Evolutionary conservation across 2,329 filamentous ascomycete genomes (phyloP), one percentile per base, ranked within the genome.

Genomic region (Colletotrichum karsti): DNA sequence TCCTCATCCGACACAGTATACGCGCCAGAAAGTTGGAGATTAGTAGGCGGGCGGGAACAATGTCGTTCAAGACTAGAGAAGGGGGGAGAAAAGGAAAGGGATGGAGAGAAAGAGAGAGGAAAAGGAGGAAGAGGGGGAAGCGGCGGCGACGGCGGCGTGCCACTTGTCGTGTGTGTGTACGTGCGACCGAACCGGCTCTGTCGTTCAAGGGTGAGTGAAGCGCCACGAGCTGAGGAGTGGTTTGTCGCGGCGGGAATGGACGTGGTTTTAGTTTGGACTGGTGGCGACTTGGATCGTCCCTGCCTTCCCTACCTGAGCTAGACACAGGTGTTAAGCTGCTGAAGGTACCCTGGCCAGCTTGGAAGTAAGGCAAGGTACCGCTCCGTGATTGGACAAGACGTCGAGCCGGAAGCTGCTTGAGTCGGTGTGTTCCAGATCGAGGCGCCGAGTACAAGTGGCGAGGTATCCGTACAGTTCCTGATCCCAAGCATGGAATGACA

Each of bases 261-360:
- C 24, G 59, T 67, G 60, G 59, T 67, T 64, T 67, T 67, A 51
- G 60, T 51, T 58, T 61, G 26, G 55, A 30, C 33, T 61, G 64
- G 64, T 67, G 64, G 64, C 64, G 64, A 67, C 59, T 57, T 64
- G 51, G 64, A 67, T 64, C 64, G 64, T 64, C 64, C 53, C 51
- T 46, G 51, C 51, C 64, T 58, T 28, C 13, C 48, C 51, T 33
- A 48, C 51, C 37, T 51, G 30, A 41, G 42, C 44, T 60, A 60
- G 50, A 37, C 50, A 53, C 50, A 13, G 50, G 30, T 44, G 55
- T 20, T 42, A 44, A 46, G 39, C 55, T 35, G 50, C 30, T 53
- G 20, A 18, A 58, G 41, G 55, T 48, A 48, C 55, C 55, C 20
- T 20, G 28, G 18, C 10, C 39, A 58, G 41, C 55, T 33, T 46